Base-by-base conservation (phyloP, 2,329 filamentous ascomycete species). In the Alternaria atra region DNA sequence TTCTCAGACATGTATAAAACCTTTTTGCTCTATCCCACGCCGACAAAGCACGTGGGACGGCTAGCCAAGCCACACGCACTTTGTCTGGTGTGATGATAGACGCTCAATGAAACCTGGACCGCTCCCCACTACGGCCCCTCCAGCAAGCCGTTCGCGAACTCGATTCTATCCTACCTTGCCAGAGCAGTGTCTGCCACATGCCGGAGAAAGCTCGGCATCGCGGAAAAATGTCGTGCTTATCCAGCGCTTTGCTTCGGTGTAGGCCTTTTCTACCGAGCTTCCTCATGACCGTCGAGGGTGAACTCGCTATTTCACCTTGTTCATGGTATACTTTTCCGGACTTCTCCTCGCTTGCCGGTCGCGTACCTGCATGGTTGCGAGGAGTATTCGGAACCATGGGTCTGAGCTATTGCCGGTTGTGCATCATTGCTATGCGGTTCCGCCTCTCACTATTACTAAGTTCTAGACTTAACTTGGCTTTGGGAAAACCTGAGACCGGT, bases 161-260 rank as follows among this genome's bases (percentile, higher is more conserved):
- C 15, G 66, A 70, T 67, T 71, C 66, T 65, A 59, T 62, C 43
- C 37, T 57, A 46, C 42, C 52, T 53, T 53, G 25, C 32, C 46
- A 50, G 13, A 27, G 32, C 34, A 42, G 30, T 42, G 39, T 48
- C 52, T 34, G 27, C 15, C 20, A 43, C 42, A 32, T 40, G 52
- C 27, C 46, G 39, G 46, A 23, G n/a, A 66, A 66, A 68, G 66
- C 69, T 73, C 69, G 70, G 71, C 62, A 68, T 55, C 43, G 55
- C 68, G 65, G 64, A 58, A 60, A 39, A 65, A 63, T 52, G 58
- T 62, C 55, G 47, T 37, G 53, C 35, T 40, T 37, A 43, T 46
- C 20, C 35, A 51, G 58, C 70, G 71, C 66, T 73, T 73, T 73
- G 67, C 70, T 69, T 72, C 71, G 71, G 71, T 66, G 59, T 55